phyloP scores from a whole-genome alignment of 2,329 filamentous ascomycete species.

The Apiospora sp. region DNA sequence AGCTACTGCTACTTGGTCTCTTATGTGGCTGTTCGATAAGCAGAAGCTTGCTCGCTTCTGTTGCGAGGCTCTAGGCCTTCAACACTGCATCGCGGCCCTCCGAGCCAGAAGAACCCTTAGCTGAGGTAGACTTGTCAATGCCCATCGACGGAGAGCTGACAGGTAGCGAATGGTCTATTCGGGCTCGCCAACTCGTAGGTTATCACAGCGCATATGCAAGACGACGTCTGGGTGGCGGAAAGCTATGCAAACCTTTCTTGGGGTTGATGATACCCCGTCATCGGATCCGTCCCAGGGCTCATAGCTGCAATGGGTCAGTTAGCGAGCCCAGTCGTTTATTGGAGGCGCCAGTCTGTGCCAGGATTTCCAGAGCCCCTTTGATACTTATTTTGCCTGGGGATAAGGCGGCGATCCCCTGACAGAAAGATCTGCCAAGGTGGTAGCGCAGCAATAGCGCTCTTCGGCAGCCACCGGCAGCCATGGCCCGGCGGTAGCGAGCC shows the following conservation, averaged over 20 bases:
- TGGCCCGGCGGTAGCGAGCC: conserved; percentile 11
- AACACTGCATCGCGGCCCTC: not conserved
- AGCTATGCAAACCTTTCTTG: conserved; percentile 13
- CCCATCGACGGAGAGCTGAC: not conserved
- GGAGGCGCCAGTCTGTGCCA: not conserved
- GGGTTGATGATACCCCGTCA: not conserved
- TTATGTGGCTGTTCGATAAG: not conserved
- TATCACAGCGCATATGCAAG: conserved; percentile 9
- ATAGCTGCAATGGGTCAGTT: conserved; percentile 6
- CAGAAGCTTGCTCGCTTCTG: not conserved
- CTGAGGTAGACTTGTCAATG: not conserved
- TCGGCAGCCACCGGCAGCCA: conserved; percentile 17
- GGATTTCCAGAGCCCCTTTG: not conserved
- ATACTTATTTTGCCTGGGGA: not conserved
- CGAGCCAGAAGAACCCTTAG: not conserved
- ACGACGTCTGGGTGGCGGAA: conserved; percentile 17
- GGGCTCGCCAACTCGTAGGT: conserved; percentile 7
- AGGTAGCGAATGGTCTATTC: not conserved
- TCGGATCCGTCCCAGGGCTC: conserved; percentile 3
- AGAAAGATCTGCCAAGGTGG: conserved; percentile 11
- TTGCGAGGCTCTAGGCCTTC: not conserved
- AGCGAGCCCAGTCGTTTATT: conserved; percentile 9
- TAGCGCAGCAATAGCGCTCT: conserved; percentile 20
- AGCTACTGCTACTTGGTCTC: not conserved
- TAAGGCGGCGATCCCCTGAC: conserved; percentile 19